Percentiles rank a stretch among this genome's conserved stretches.
phyloP scores from a whole-genome alignment of 305 asterid genomes.

The Striga hermonthica region DNA sequence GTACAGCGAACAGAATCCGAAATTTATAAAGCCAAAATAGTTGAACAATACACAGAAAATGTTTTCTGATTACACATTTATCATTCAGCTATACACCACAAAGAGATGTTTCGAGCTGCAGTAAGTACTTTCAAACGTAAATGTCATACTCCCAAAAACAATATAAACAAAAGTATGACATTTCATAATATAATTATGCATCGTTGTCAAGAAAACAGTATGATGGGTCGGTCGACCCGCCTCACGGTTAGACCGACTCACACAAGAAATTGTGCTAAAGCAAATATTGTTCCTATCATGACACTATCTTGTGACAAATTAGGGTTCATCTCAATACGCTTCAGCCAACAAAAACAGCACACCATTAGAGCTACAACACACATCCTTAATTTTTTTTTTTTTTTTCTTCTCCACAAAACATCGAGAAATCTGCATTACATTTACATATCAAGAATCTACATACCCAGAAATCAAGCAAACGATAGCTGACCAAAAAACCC shows the following conservation, averaged over 20 bases:
- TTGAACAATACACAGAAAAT: not conserved
- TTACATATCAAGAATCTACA: no score
- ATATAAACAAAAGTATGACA: no score
- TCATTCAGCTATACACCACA: not conserved
- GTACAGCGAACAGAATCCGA: constrained; percentile 22
- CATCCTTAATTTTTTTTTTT: not conserved
- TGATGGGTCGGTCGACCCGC: no score
- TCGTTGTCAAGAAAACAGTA: no score
- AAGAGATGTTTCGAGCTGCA: not conserved
- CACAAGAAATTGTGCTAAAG: no score
- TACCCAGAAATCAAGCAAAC: constrained; percentile 15
- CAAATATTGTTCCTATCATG: not conserved
- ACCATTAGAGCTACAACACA: not conserved
- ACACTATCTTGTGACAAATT: not conserved
- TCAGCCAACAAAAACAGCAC: no score
- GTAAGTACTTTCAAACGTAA: no score
- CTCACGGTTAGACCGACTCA: no score
- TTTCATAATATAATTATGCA: no score
- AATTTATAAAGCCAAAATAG: not conserved
- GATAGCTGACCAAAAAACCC: constrained; percentile 33
- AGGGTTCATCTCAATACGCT: not conserved
- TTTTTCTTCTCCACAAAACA: not conserved
- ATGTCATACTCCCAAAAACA: no score
- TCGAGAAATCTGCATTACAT: not conserved
- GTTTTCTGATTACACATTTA: constrained; percentile 1